Base-by-base conservation (phyloP, 2,329 filamentous ascomycete species). In the Paraphoma sp. region DNA sequence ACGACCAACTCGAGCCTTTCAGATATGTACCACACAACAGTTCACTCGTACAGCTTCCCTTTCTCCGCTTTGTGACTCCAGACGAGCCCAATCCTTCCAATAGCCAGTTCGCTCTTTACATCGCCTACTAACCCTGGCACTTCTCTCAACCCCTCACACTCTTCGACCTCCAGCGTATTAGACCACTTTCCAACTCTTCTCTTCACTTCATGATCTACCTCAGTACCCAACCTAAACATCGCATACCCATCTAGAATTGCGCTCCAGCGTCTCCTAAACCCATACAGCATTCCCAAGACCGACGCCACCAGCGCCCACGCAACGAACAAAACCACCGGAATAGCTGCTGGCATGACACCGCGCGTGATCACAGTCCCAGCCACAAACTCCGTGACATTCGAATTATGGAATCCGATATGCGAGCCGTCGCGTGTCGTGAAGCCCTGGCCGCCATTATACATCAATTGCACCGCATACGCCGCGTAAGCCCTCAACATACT, bases 241-340 rank as follows among this genome's bases (percentile, higher is more conserved):
- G 57, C 54, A n/a, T 60, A 38, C 9, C 51, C 54, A 30, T 57
- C 54, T 4, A 60, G 23, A n/a, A 57, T 57, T 10, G 28, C 57
- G 17, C 45, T 55, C 51, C 57, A 60, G 17, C 54, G 51, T 28
- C 44, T 43, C 6, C 54, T 41, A n/a, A 51, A 57, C 6, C 57
- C 51, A 12, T 60, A 57, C 11, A 17, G 10, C 3, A 53, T 4
- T 16, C 54, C 45, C 14, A 57, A 48, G 4, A 42, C 14, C 16
- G 46, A 47, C n/a, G 51, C 41, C 4, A 55, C 23, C 1, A 55
- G 46, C 1, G 51, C 49, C 54, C 48, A 60, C 12, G 52, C 17
- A 10, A 18, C 33, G 33, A 55, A 60, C 1, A 57, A 46, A 3
- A 41, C 38, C 1, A 60, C 18, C 11, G 51, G 48, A 12, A 48